These are phyloP conservation scores for Oryza coarctata DNA, from an alignment of 176 grass and related monocot species.

Conservation along the genomic window DNA sequence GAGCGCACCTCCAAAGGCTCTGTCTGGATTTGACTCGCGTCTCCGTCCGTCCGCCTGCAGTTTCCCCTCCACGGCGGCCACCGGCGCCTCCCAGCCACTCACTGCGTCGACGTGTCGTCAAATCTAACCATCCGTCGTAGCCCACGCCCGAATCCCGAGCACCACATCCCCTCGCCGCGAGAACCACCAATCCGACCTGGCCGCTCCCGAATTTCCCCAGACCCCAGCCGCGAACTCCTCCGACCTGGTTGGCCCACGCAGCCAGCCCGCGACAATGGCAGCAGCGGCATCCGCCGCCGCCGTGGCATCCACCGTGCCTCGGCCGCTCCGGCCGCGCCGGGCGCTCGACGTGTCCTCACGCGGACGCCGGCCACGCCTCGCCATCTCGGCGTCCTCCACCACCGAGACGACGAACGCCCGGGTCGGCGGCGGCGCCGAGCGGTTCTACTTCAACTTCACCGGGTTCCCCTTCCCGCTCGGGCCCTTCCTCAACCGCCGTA, in stretches of 20 bases:
- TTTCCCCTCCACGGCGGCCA: too few species aligned
- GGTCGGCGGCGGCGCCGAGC: slow-evolving; percentile 12
- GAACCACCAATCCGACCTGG: background rate
- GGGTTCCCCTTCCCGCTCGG: slow-evolving; percentile 97
- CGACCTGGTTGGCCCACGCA: background rate
- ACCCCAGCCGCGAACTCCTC: slow-evolving; percentile 18
- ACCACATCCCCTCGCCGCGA: background rate
- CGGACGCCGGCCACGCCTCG: slow-evolving; percentile 24
- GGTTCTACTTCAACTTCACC: slow-evolving; percentile 96
- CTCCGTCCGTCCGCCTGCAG: too few species aligned
- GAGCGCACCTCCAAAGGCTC: too few species aligned
- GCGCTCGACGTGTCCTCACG: background rate
- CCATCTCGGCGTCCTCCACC: slow-evolving; percentile 43
- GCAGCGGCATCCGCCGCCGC: slow-evolving; percentile 33
- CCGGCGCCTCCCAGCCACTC: slow-evolving; percentile 25
- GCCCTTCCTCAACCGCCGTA: slow-evolving; percentile 87
- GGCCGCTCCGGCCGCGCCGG: background rate
- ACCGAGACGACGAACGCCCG: background rate
- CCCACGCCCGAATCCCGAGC: slow-evolving; percentile 19
- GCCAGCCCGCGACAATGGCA: background rate
- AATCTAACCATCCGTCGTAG: slow-evolving; percentile 29
- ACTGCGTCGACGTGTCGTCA: background rate
- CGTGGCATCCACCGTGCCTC: slow-evolving; percentile 12
- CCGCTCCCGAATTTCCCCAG: background rate
- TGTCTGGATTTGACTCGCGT: too few species aligned